phyloP scores from a whole-genome alignment of 2,329 filamentous ascomycete genomes.

The Orbilia oligospora region DNA sequence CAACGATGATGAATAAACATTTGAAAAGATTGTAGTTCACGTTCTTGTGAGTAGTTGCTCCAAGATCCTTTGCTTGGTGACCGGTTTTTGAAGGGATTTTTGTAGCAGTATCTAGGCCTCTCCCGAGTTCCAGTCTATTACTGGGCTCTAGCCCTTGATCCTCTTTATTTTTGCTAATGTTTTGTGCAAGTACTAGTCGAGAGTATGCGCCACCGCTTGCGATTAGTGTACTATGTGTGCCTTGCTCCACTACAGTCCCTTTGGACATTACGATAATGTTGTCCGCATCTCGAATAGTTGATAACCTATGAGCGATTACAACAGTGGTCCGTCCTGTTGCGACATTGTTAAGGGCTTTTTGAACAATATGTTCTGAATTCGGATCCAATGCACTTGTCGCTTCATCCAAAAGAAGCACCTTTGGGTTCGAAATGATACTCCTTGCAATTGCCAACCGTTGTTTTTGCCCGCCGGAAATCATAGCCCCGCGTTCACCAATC shows the following conservation, averaged over 20 bases:
- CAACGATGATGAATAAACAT: slow-evolving; percentile 73
- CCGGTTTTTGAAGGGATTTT: neutral
- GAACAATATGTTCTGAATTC: slow-evolving; percentile 72
- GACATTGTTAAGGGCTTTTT: slow-evolving; percentile 73
- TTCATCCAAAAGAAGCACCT: slow-evolving; percentile 80
- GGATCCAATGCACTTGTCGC: slow-evolving; percentile 78
- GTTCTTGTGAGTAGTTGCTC: slow-evolving; percentile 61
- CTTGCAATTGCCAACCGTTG: slow-evolving; percentile 83
- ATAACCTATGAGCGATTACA: slow-evolving; percentile 75
- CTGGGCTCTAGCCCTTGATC: neutral
- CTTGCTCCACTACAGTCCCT: slow-evolving; percentile 61
- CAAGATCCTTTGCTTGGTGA: neutral
- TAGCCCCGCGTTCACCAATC: slow-evolving; percentile 83
- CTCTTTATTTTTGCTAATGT: slow-evolving; percentile 42
- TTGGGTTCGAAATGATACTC: slow-evolving; percentile 77
- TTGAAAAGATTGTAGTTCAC: slow-evolving; percentile 66
- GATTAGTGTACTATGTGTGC: slow-evolving; percentile 65
- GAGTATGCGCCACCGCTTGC: slow-evolving; percentile 64
- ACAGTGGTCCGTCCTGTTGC: slow-evolving; percentile 78
- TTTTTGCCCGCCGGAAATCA: slow-evolving; percentile 85
- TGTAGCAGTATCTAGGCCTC: neutral
- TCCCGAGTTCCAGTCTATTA: neutral
- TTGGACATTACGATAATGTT: slow-evolving; percentile 60
- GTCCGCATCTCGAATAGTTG: slow-evolving; percentile 54
- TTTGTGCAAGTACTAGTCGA: slow-evolving; percentile 63